Evolutionary conservation across 306 rosid species (phyloP), one percentile per base, ranked within the genome.

Genomic region (Vigna nakashimae): DNA sequence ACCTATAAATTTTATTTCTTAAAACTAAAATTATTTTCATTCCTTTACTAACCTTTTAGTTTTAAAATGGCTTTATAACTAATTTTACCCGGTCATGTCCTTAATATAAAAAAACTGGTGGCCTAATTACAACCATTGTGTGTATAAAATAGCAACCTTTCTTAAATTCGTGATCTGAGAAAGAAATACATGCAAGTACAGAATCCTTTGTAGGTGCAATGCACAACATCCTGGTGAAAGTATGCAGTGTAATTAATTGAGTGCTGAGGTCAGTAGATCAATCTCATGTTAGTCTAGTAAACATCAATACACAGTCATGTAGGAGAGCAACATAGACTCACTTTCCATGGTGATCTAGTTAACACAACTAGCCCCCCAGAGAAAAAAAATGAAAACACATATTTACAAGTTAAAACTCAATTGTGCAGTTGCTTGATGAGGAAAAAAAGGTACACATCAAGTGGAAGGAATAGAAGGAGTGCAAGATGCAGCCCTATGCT

Each of bases 401-500:
- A 65, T 86, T 72, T 63, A 81, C 91, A 82, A 68, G 86, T 60
- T 73, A 82, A 77, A 83, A 80, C 84, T 81, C 79, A 45, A 42
- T 36, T 56, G 59, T 73, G 56, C 81, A 45, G 64, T 69, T 78
- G 57, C 86, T 83, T 78, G 83, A 78, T 79, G 62, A 55, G 58
- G 70, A 65, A 56, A 74, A 63, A 72, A 65, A 18, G 75, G 50
- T 50, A 66, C 58, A 36, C 30, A 74, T 83, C 86, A 88, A 66
- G 88, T 67, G 38, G 90, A 76, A 49, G 78, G 73, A 75, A 85
- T 81, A 32, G 87, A 83, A 71, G 89, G 86, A 45, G 90, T 84
- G 82, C 91, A 89, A 52, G 83, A 79, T 56, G 86, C 75, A 69
- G 91, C 86, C 56, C 92, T 75, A 52, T 70, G 85, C 76, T 87